Evolutionary conservation across 441 rosid species (phyloP).

Genomic region (Euphorbia schlechtendalii): DNA sequence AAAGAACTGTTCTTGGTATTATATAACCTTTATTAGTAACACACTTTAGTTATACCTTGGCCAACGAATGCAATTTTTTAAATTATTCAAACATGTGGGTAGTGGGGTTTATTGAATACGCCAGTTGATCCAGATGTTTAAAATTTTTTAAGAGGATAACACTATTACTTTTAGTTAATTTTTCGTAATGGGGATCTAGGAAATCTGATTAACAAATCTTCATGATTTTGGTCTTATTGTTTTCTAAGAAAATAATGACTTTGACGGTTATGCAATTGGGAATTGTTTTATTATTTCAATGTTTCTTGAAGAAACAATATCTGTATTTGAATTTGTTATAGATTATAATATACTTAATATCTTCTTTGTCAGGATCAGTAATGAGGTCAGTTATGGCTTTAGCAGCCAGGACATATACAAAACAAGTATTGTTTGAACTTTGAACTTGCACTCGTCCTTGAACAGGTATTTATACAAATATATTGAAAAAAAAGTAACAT

Average conservation of each 20-base stretch:
- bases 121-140: too few relatives aligned
- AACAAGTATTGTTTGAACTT: not conserved
- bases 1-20: too few relatives aligned
- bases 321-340: too few relatives aligned
- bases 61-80: too few relatives aligned
- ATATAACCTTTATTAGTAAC: too few relatives aligned
- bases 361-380: too few relatives aligned
- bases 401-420: not conserved
- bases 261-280: not conserved
- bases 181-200: not conserved
- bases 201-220: constrained; percentile 8
- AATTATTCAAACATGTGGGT: not conserved
- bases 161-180: not conserved
- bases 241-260: not conserved
- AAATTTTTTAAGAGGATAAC: not conserved
- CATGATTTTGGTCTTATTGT: not conserved
- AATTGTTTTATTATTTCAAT: not conserved
- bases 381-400: not conserved
- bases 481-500: not conserved
- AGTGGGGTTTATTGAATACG: too few relatives aligned
- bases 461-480: not conserved
- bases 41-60: too few relatives aligned
- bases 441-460: not conserved
- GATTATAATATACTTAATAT: too few relatives aligned
- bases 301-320: too few relatives aligned